Evolutionary conservation across 148 eudicot species (phyloP).

Genomic region (Vaccinium corymbosum): DNA sequence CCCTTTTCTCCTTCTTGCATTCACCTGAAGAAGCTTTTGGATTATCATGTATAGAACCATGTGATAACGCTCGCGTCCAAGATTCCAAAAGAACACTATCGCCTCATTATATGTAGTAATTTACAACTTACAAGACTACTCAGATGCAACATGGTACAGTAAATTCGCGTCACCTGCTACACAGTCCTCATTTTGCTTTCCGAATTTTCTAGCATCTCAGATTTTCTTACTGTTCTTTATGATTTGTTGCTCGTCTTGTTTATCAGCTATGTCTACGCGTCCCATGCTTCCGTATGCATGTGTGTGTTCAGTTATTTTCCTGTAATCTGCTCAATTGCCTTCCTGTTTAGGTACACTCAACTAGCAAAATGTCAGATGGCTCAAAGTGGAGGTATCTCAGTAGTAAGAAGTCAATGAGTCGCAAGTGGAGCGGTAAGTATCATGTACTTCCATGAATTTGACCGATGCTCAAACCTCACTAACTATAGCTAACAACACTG

Average conservation of each 20-base stretch:
- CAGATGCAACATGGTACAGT: no score
- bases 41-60: neutral
- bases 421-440: no score
- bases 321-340: neutral
- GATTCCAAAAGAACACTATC: neutral
- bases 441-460: no score
- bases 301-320: neutral
- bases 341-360: constrained; percentile 13
- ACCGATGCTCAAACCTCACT: no score
- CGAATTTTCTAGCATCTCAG: neutral
- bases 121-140: neutral
- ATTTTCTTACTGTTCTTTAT: neutral
- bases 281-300: neutral
- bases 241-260: neutral
- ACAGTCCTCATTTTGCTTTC: neutral
- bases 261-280: neutral
- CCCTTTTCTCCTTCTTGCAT: neutral
- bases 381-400: constrained; percentile 6
- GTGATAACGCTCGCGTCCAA: neutral
- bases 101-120: neutral
- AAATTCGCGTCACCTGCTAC: neutral
- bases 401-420: neutral
- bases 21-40: neutral
- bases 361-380: constrained; percentile 16
- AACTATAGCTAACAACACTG: no score